Conservation (phyloP, 169 alveolate species). For the Blepharisma undulans region DNA sequence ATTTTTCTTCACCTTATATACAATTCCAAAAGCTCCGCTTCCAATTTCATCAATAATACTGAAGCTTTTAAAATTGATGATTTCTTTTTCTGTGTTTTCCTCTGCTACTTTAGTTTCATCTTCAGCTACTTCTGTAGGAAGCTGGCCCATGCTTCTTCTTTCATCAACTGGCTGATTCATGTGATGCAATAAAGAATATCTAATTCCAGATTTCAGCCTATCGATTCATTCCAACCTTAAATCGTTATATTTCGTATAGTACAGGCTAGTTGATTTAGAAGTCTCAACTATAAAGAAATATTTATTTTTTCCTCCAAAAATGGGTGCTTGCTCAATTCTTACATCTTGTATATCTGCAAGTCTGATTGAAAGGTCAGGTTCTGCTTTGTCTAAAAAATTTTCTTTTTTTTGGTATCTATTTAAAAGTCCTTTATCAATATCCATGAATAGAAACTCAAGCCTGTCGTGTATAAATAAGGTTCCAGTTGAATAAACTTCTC, state of each 20-base stretch:
- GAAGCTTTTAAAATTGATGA: not conserved
- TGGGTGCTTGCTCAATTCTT: not conserved
- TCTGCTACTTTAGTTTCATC: not conserved
- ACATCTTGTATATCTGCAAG: slow-evolving; percentile 15
- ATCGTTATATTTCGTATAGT: not conserved
- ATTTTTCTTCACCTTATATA: slow-evolving; percentile 53
- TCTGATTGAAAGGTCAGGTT: not conserved
- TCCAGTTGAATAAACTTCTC: not conserved
- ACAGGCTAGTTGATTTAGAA: not conserved
- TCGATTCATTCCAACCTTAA: slow-evolving; percentile 4
- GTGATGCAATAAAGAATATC: not conserved
- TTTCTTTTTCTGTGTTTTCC: not conserved
- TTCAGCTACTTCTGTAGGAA: not conserved
- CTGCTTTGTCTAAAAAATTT: not conserved
- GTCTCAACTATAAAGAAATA: not conserved
- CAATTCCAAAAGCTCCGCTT: slow-evolving; percentile 59
- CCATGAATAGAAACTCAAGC: slow-evolving; percentile 28
- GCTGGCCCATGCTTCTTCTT: not conserved
- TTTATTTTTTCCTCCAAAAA: not conserved
- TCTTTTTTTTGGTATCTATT: slow-evolving; percentile 12
- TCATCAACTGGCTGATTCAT: not conserved
- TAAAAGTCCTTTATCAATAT: not conserved
- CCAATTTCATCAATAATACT: slow-evolving; percentile 44
- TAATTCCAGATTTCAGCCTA: not conserved
- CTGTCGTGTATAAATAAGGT: not conserved